Conservation (phyloP, 23 red algal species). For the Gracilaria vermiculophylla region DNA sequence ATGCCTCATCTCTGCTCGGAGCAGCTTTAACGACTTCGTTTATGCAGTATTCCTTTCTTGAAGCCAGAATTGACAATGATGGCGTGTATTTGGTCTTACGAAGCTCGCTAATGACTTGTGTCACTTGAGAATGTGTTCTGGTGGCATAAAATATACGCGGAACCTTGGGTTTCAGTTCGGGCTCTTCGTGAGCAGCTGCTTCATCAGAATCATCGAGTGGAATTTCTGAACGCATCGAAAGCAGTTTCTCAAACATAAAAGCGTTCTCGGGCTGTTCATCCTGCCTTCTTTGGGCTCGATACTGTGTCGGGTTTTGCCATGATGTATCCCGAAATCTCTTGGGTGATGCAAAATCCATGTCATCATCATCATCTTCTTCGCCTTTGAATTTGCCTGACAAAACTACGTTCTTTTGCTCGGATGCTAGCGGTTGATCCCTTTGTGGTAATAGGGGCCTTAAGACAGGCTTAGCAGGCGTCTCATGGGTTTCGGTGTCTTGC, state of each 20-base stretch:
- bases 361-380: slow-evolving; percentile 21
- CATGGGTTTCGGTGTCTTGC: not conserved
- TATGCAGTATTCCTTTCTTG: slow-evolving; percentile 88
- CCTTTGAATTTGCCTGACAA: not conserved
- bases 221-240: not conserved
- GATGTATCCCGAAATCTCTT: slow-evolving; percentile 30
- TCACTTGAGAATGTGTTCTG: slow-evolving; percentile 91
- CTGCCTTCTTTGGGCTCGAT: not conserved
- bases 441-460: not conserved
- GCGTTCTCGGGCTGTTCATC: slow-evolving; percentile 24
- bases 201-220: not conserved
- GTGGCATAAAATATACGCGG: slow-evolving; percentile 93
- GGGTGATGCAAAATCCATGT: slow-evolving; percentile 26
- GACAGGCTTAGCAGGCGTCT: not conserved
- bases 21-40: slow-evolving; percentile 55
- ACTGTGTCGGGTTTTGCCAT: slow-evolving; percentile 19
- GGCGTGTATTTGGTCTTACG: slow-evolving; percentile 72
- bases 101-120: slow-evolving; percentile 84
- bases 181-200: not conserved
- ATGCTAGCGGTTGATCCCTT: not conserved
- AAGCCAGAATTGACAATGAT: slow-evolving; percentile 66
- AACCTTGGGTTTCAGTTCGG: not conserved
- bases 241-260: slow-evolving; percentile 33
- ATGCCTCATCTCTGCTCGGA: slow-evolving; percentile 2
- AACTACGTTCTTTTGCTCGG: not conserved